Percentiles rank a stretch among this genome's conserved stretches.
phyloP scores from a whole-genome alignment of 768 basidiomycete species.

The Porphyrellus cyaneotinctus region DNA sequence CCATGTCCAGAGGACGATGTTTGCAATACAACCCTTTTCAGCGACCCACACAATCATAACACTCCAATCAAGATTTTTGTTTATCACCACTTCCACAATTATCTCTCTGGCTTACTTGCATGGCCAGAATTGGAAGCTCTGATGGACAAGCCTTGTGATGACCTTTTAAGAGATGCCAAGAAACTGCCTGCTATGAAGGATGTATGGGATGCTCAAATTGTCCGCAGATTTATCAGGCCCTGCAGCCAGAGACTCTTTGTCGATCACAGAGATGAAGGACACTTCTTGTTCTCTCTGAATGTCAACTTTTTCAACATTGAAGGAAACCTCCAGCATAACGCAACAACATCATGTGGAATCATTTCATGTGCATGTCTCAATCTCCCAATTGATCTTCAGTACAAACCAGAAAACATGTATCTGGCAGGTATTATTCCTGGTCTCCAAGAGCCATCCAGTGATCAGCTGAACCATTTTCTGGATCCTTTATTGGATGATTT shows the following conservation, averaged over 20 bases:
- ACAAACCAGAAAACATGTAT: too few species aligned
- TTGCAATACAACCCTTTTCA: too few species aligned
- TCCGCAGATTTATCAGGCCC: conserved; percentile 6
- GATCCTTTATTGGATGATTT: too few species aligned
- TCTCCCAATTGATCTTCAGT: too few species aligned
- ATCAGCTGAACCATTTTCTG: too few species aligned
- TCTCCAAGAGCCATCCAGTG: too few species aligned
- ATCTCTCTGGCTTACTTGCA: background rate
- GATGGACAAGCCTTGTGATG: conserved; percentile 8
- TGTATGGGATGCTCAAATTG: conserved; percentile 1
- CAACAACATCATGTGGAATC: conserved; percentile 28
- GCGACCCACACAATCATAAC: too few species aligned
- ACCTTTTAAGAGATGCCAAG: background rate
- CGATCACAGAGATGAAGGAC: conserved; percentile 7
- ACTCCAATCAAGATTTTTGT: background rate
- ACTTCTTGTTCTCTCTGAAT: conserved; percentile 23
- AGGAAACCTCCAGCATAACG: conserved; percentile 22
- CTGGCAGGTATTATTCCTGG: too few species aligned
- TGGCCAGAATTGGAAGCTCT: conserved; percentile 2
- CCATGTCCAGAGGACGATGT: too few species aligned
- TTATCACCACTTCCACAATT: conserved; percentile 4
- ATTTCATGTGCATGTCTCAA: conserved; percentile 34
- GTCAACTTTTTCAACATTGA: conserved; percentile 36
- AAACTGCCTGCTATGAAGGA: background rate
- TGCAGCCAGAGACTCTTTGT: conserved; percentile 15